phyloP scores from a whole-genome alignment of 2,329 filamentous ascomycete species.

The Fusarium pilosicola region DNA sequence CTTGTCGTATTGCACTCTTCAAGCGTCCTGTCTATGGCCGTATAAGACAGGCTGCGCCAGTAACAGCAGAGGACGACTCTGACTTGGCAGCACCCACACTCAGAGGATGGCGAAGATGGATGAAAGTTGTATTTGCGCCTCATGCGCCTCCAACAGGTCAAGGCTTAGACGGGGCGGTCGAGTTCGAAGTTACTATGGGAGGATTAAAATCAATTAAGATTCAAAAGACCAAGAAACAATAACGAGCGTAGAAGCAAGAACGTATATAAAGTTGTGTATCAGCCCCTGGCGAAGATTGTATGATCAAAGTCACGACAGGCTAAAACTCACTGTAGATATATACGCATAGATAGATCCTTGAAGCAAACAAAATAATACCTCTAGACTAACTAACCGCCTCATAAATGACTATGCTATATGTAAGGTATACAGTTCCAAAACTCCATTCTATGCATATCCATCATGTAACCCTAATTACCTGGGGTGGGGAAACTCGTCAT shows the following conservation, averaged over 20 bases:
- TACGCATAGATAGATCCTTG: background rate
- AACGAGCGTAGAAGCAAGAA: background rate
- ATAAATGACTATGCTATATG: conserved; percentile 26
- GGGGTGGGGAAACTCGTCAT: conserved; percentile 88
- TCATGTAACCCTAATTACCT: conserved; percentile 41
- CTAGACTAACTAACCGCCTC: conserved; percentile 15
- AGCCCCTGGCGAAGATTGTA: background rate
- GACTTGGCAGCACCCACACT: conserved; percentile 59
- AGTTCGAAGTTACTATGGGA: conserved; percentile 79
- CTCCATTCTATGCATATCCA: conserved; percentile 28
- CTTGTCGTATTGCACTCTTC: conserved; percentile 82
- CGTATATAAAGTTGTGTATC: background rate
- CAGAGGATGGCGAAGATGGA: conserved; percentile 74
- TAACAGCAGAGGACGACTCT: conserved; percentile 51
- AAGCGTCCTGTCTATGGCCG: conserved; percentile 69
- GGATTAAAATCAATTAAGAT: conserved; percentile 60
- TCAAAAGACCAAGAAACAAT: conserved; percentile 9
- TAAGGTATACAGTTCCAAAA: conserved; percentile 33
- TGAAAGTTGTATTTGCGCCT: conserved; percentile 90
- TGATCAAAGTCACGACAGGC: background rate
- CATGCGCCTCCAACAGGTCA: conserved; percentile 70
- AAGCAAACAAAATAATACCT: conserved; percentile 16
- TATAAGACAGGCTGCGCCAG: conserved; percentile 49
- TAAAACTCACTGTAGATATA: background rate
- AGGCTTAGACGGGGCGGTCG: conserved; percentile 63